phyloP scores from a whole-genome alignment of 257 asterid genomes.

The Pogostemon cablin region DNA sequence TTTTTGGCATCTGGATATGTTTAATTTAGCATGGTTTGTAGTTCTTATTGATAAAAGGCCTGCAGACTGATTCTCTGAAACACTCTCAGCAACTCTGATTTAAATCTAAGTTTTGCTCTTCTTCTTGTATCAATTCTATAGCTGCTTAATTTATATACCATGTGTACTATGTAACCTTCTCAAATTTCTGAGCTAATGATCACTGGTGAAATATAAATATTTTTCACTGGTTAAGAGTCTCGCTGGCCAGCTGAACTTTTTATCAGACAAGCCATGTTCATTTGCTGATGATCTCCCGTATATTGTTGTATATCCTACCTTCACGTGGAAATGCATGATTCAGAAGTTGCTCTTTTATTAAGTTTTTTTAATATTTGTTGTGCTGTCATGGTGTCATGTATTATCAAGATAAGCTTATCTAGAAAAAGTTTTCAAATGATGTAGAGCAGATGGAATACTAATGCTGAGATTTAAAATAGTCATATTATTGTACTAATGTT shows the following conservation, averaged over 20 bases:
- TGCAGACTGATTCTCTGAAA: constrained; percentile 3
- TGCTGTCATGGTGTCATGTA: background rate
- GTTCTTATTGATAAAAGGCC: constrained; percentile 11
- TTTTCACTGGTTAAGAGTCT: constrained; percentile 8
- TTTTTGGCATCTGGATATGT: background rate
- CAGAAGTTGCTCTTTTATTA: background rate
- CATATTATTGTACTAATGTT: background rate
- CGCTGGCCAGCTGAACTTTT: constrained; percentile 2
- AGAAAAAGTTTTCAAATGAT: background rate
- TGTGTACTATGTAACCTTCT: constrained; percentile 16
- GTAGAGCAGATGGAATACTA: background rate
- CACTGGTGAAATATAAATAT: constrained; percentile 18
- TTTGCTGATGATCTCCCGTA: background rate
- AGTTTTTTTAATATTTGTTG: no score
- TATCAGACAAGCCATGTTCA: background rate
- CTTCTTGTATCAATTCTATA: constrained; percentile 10
- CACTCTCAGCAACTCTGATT: background rate
- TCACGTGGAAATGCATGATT: background rate
- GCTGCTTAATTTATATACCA: background rate
- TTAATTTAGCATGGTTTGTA: background rate
- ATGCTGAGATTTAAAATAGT: constrained; percentile 16
- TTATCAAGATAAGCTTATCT: constrained; percentile 5
- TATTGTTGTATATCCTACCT: background rate
- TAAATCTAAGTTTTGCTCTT: constrained; percentile 1
- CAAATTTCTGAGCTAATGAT: constrained; percentile 18